Evolutionary conservation across 2,329 filamentous ascomycete species (phyloP).

Genomic region (Myrmaecium sp.): DNA sequence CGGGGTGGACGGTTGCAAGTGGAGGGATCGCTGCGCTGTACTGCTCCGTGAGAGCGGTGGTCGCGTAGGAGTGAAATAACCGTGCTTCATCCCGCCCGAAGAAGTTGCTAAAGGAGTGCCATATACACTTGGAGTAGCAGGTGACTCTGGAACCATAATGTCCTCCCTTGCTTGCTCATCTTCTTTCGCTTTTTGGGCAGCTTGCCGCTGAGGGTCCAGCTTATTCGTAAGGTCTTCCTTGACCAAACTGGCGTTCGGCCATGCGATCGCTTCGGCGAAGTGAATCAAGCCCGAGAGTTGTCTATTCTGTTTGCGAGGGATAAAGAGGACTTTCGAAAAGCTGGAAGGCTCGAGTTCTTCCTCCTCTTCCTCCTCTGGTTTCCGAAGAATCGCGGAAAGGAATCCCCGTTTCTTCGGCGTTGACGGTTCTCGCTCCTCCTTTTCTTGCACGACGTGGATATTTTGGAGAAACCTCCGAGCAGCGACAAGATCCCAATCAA

Average conservation of each 20-base stretch:
- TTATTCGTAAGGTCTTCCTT: conserved; percentile 20
- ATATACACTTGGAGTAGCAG: too few species aligned
- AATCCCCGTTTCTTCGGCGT: conserved; percentile 13
- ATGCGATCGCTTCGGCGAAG: conserved; percentile 33
- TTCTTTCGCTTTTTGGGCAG: conserved; percentile 16
- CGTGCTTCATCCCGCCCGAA: too few species aligned
- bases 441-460: conserved; percentile 22
- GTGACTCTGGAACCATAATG: too few species aligned
- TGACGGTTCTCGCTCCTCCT: conserved; percentile 7
- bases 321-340: conserved; percentile 15
- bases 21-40: conserved; percentile 14
- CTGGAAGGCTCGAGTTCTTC: conserved; percentile 5
- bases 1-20: conserved; percentile 5
- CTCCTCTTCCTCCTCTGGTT: conserved; percentile 8
- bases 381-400: conserved; percentile 12
- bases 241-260: conserved; percentile 32
- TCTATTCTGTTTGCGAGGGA: conserved; percentile 16
- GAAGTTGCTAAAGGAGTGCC: too few species aligned
- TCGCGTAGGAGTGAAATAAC: too few species aligned
- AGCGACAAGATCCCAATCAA: conserved; percentile 39
- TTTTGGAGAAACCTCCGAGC: conserved; percentile 36
- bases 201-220: conserved; percentile 19
- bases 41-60: conserved; percentile 16
- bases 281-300: conserved; percentile 34
- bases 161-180: conserved; percentile 4